phyloP scores from a whole-genome alignment of 2,329 filamentous ascomycete genomes.

The Arthrobotrys sinensis region DNA sequence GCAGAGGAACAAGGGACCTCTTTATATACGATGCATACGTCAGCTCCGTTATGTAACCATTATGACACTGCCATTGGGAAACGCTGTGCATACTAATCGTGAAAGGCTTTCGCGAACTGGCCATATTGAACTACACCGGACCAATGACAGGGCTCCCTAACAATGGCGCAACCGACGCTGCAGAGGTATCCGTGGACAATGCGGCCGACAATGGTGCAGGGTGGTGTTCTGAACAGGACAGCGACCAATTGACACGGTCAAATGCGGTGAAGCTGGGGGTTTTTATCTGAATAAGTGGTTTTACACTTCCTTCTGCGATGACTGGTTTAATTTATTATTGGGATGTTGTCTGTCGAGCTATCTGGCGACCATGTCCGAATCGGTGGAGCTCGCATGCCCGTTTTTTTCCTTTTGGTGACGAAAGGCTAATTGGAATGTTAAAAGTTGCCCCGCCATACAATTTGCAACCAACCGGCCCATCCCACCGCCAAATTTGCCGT shows the following conservation, averaged over 20 bases:
- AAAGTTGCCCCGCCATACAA: conserved; percentile 45
- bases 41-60: not conserved
- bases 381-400: conserved; percentile 58
- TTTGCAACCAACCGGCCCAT: conserved; percentile 1
- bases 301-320: conserved; percentile 14
- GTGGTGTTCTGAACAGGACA: not conserved
- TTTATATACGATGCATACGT: conserved; percentile 68
- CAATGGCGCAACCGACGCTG: conserved; percentile 40
- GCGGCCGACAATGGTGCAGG: not conserved
- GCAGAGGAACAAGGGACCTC: conserved; percentile 93
- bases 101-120: conserved; percentile 29
- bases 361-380: conserved; percentile 50
- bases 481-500: conserved; percentile 8
- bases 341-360: conserved; percentile 7
- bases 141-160: conserved; percentile 30
- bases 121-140: conserved; percentile 31
- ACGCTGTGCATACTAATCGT: conserved; percentile 50
- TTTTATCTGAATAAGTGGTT: conserved; percentile 9
- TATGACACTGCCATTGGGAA: not conserved
- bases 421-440: conserved; percentile 17
- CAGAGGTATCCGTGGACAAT: conserved; percentile 19
- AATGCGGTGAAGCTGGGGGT: conserved; percentile 15
- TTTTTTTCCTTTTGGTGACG: conserved; percentile 21
- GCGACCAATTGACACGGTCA: conserved; percentile 9
- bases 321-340: conserved; percentile 1